These are phyloP conservation scores for Zygotorulaspora mrakii DNA, from an alignment of 1,139 yeast species.

Conservation along the genomic window DNA sequence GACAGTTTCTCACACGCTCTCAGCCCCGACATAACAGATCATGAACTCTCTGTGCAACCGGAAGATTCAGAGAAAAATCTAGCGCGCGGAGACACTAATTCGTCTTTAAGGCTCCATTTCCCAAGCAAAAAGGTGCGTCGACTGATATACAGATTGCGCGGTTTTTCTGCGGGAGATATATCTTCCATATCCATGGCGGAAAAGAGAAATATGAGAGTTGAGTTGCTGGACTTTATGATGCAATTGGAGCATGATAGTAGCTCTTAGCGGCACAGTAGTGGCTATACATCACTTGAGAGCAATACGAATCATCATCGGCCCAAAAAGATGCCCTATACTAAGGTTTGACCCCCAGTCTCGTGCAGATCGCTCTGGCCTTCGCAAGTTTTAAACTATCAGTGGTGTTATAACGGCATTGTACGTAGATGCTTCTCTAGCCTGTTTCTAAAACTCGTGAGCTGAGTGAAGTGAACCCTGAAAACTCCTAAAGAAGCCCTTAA, in stretches of 20 bases:
- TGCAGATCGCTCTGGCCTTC: too few relatives aligned
- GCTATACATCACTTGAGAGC: too few relatives aligned
- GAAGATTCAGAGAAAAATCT: constrained; percentile 2
- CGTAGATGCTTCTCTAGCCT: too few relatives aligned
- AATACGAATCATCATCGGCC: too few relatives aligned
- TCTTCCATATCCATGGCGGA: constrained; percentile 23
- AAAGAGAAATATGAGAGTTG: constrained; percentile 26
- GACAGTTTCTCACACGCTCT: background rate
- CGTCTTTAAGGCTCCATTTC: constrained; percentile 20
- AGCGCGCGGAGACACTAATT: constrained; percentile 10
- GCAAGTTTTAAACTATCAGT: too few relatives aligned
- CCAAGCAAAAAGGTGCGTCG: constrained; percentile 25
- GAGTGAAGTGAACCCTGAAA: too few relatives aligned
- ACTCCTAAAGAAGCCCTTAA: too few relatives aligned
- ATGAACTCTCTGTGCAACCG: constrained; percentile 1
- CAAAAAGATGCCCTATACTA: too few relatives aligned
- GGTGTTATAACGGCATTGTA: too few relatives aligned
- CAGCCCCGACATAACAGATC: background rate
- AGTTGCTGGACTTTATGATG: constrained; percentile 28
- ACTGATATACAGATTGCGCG: constrained; percentile 20
- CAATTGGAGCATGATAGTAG: constrained; percentile 22
- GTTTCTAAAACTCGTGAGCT: too few relatives aligned
- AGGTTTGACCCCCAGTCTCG: too few relatives aligned
- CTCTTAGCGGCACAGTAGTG: too few relatives aligned
- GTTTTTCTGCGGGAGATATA: constrained; percentile 19